Evolutionary conservation across 2,329 filamentous ascomycete genomes (phyloP).

Genomic region (Eurotiales sp.): DNA sequence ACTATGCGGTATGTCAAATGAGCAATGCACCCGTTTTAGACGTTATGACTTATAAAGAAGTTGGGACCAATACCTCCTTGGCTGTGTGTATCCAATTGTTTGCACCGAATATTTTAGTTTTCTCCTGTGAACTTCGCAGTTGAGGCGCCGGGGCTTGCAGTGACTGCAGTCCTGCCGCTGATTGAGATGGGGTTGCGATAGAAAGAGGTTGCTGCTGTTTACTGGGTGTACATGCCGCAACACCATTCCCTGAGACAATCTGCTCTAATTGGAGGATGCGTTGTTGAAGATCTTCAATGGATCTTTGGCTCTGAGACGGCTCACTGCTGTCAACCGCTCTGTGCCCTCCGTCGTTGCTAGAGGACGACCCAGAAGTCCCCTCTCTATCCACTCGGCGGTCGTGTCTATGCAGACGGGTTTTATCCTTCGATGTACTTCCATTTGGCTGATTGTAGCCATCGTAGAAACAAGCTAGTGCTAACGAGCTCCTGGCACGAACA

Average conservation of each 20-base stretch:
- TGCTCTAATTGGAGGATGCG: conserved; percentile 6
- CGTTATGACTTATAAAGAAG: not conserved
- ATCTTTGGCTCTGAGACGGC: conserved; percentile 1
- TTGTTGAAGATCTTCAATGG: conserved; percentile 10
- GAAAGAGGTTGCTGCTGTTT: not conserved
- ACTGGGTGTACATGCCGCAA: not conserved
- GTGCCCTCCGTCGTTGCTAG: not conserved
- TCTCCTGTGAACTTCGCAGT: conserved; percentile 1
- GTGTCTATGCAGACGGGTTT: not conserved
- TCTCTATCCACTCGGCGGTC: not conserved
- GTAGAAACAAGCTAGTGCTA: conserved; percentile 23
- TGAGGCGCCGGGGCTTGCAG: not conserved
- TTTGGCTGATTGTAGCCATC: not conserved
- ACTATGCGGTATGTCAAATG: too few species aligned
- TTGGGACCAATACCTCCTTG: not conserved
- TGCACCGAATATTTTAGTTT: conserved; percentile 7
- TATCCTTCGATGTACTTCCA: not conserved
- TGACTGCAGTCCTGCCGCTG: not conserved
- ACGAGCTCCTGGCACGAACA: conserved; percentile 18
- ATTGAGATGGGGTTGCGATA: not conserved
- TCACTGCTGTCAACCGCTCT: not conserved
- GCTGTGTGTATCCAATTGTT: conserved; percentile 11
- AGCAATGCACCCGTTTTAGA: too few species aligned
- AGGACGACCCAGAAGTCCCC: not conserved
- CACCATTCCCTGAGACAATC: not conserved